Conservation (phyloP, 2,329 filamentous ascomycete species). For the Rhexocercosporidium sp. region DNA sequence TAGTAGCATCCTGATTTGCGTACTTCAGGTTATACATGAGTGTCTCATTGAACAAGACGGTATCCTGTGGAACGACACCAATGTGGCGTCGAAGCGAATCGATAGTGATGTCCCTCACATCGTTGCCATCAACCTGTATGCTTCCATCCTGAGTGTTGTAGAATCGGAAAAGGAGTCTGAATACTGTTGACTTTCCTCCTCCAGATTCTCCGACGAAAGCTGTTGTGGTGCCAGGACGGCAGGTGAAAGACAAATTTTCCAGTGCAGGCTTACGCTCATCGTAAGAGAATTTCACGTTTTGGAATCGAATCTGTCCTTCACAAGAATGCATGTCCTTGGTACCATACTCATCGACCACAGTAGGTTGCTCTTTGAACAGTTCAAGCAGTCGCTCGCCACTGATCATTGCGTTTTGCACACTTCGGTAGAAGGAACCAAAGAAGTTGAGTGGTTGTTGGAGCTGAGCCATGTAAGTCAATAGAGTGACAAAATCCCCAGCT, state of each 20-base stretch:
- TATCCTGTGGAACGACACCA: constrained; percentile 96
- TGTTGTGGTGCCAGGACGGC: constrained; percentile 87
- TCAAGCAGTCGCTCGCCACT: constrained; percentile 94
- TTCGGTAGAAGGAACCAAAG: constrained; percentile 94
- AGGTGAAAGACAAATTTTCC: constrained; percentile 83
- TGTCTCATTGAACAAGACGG: constrained; percentile 91
- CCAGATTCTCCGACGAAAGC: constrained; percentile 96
- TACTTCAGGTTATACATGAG: constrained; percentile 96
- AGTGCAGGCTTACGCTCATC: constrained; percentile 85
- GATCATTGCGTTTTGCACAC: constrained; percentile 96
- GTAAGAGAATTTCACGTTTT: constrained; percentile 90
- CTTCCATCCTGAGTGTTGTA: constrained; percentile 84
- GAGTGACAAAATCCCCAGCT: constrained; percentile 73
- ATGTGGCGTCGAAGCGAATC: constrained; percentile 92
- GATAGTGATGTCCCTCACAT: constrained; percentile 87
- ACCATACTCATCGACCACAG: constrained; percentile 77
- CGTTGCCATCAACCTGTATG: constrained; percentile 83
- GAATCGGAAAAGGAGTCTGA: constrained; percentile 94
- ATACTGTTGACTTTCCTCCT: constrained; percentile 95
- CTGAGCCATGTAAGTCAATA: constrained; percentile 80
- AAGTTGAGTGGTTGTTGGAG: constrained; percentile 83
- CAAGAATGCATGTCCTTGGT: constrained; percentile 70
- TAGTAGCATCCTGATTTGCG: constrained; percentile 78
- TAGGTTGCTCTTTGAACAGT: constrained; percentile 94
- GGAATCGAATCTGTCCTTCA: constrained; percentile 82